Evolutionary conservation across 1,284 basidiomycete genomes (phyloP).

Genomic region (Microbotryum silenes-acaulis): DNA sequence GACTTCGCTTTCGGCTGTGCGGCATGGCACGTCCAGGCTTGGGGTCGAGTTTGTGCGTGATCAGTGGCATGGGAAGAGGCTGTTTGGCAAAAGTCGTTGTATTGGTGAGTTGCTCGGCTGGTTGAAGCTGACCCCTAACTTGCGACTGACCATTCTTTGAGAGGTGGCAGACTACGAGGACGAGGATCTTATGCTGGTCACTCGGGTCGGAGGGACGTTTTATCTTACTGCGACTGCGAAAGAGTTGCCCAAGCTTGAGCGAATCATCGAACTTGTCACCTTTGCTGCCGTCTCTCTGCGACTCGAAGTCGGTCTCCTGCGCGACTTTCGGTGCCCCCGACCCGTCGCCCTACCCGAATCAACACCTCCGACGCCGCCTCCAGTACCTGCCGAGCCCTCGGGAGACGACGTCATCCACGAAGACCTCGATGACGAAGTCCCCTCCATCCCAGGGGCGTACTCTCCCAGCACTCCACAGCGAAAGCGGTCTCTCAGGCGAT

Average conservation of each 20-base stretch:
- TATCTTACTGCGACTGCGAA: conserved; percentile 8
- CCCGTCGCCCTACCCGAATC: neutral
- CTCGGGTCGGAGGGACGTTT: conserved; percentile 18
- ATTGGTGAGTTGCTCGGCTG: neutral
- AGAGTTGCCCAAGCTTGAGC: conserved; percentile 10
- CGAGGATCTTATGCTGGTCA: conserved; percentile 8
- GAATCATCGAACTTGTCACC: conserved; percentile 18
- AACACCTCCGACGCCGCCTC: conserved; percentile 52
- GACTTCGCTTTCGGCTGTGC: conserved; percentile 9
- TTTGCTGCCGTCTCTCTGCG: conserved; percentile 19
- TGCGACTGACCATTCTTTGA: neutral
- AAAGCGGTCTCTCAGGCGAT: neutral
- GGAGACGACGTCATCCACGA: neutral
- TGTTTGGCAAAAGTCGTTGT: conserved; percentile 10
- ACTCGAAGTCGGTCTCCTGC: conserved; percentile 19
- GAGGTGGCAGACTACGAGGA: conserved; percentile 5
- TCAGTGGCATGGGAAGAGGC: neutral
- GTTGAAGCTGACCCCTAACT: neutral
- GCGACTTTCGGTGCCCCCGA: conserved; percentile 12
- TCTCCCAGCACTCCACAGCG: neutral
- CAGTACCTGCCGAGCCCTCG: conserved; percentile 48
- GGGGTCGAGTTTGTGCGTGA: neutral
- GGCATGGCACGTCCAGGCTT: neutral
- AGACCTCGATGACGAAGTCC: neutral
- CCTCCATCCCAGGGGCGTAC: neutral